Evolutionary conservation across 208 protist genomes (phyloP).

Genomic region (Acanthamoeba healyi): DNA sequence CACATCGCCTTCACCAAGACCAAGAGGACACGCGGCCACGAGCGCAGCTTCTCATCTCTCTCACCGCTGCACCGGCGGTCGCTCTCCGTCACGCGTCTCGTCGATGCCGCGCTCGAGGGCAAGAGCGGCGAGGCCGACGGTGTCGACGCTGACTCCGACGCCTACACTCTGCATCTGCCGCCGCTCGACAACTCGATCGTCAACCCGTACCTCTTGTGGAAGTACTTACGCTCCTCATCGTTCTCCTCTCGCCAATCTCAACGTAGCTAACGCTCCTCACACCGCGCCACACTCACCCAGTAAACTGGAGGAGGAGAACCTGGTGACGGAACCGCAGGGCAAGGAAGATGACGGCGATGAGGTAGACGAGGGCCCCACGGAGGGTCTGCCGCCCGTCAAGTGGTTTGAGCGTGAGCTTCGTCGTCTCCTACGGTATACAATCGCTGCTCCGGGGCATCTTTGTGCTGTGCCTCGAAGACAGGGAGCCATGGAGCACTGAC

Average conservation of each 20-base stretch:
- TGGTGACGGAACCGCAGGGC: slow-evolving; percentile 43
- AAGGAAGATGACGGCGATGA: slow-evolving; percentile 19
- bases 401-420: slow-evolving; percentile 57
- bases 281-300: neutral
- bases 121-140: neutral
- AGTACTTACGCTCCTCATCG: neutral
- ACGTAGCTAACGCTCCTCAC: neutral
- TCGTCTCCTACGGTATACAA: slow-evolving; percentile 20
- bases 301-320: slow-evolving; percentile 58
- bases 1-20: slow-evolving; percentile 31
- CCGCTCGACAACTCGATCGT: slow-evolving; percentile 61
- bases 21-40: neutral
- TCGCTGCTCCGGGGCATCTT: no score
- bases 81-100: neutral
- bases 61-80: neutral
- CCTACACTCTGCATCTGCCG: slow-evolving; percentile 33
- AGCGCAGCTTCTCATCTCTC: slow-evolving; percentile 50
- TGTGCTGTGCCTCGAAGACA: no score
- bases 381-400: slow-evolving; percentile 54
- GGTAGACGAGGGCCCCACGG: slow-evolving; percentile 31
- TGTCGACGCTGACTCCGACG: slow-evolving; percentile 17
- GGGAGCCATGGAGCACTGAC: no score
- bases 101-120: slow-evolving; percentile 15
- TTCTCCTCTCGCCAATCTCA: neutral
- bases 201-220: slow-evolving; percentile 41